Evolutionary conservation across 2,329 filamentous ascomycete species (phyloP), one percentile per base, ranked within the genome.

Genomic region (Trichothecium roseum): DNA sequence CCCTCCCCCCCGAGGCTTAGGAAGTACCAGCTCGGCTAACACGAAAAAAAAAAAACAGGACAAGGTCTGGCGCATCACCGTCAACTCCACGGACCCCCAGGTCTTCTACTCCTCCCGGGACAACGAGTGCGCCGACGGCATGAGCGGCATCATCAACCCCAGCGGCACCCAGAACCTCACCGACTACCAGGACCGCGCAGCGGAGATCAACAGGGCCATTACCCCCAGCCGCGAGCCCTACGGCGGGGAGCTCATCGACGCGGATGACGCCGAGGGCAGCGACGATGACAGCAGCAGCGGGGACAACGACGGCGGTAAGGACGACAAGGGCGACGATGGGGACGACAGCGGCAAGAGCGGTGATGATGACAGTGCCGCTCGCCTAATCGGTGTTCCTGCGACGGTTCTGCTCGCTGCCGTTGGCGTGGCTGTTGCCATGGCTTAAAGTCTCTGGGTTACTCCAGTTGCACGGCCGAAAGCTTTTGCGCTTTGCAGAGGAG

Each of bases 91-190:
- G 5, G 48, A 57, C 2, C 53, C 57, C 22, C 48, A 54, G 8
- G 45, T 48, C n/a, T 60, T 61, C 44, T 61, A 60, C 41, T 62
- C 58, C n/a, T 56, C 55, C 6, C 56, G 58, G 29, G 54, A 47
- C n/a, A 45, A 51, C 18, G 56, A 62, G 34, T 61, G 58, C 39
- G 38, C 55, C 15, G 36, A 42, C 10, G 59, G 58, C 35, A 62
- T 62, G 59, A 56, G 59, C n/a, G 59, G 55, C 37, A 57, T 60
- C 35, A 47, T 62, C 40, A 62, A 60, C 42, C 50, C 52, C 16
- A 46, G 42, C 30, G 40, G 35, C 28, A 45, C 51, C 34, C 41
- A 48, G 38, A 58, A 48, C 6, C 47, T 57, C 3, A 45, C 43
- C 15, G 46, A 53, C 30, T 61, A 59, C 43, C 50, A 45, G 39